phyloP scores from a whole-genome alignment of 1,139 yeast species.

The Kurtzmaniella quercitrusa region DNA sequence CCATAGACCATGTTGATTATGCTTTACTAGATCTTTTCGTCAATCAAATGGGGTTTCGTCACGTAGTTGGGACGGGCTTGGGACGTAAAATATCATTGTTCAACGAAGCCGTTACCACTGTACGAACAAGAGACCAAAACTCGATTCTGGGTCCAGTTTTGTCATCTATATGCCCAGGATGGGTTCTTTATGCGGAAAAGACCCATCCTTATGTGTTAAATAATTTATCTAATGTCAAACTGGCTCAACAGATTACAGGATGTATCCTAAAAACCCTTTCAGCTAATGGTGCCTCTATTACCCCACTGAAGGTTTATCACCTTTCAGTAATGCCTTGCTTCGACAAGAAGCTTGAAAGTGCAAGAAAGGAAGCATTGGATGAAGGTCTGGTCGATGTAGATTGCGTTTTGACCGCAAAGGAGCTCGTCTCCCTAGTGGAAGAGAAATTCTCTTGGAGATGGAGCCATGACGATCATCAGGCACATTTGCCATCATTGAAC shows the following conservation, averaged over 20 bases:
- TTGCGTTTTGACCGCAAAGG: slow-evolving; percentile 90
- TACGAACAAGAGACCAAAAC: slow-evolving; percentile 16
- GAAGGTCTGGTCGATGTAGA: slow-evolving; percentile 61
- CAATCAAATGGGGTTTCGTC: slow-evolving; percentile 60
- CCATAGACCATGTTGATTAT: slow-evolving; percentile 56
- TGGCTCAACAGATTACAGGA: slow-evolving; percentile 95
- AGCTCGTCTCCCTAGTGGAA: slow-evolving; percentile 65
- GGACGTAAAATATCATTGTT: slow-evolving; percentile 71
- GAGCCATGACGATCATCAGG: slow-evolving; percentile 13
- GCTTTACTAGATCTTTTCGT: slow-evolving; percentile 56
- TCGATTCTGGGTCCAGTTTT: slow-evolving; percentile 40
- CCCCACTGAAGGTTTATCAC: slow-evolving; percentile 52
- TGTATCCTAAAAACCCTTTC: slow-evolving; percentile 57
- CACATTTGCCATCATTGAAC: not conserved
- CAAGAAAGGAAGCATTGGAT: slow-evolving; percentile 61
- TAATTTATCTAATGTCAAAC: slow-evolving; percentile 57
- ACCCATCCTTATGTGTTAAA: slow-evolving; percentile 85
- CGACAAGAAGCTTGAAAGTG: slow-evolving; percentile 93
- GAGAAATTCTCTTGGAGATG: slow-evolving; percentile 8
- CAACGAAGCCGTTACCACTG: slow-evolving; percentile 53
- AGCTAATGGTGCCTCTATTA: slow-evolving; percentile 14
- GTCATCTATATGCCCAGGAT: slow-evolving; percentile 87
- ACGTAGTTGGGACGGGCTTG: slow-evolving; percentile 79
- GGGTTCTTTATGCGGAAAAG: slow-evolving; percentile 94
- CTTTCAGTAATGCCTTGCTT: slow-evolving; percentile 93